Conservation (phyloP, 2,329 filamentous ascomycete genomes). For the Rosellinia necatrix region DNA sequence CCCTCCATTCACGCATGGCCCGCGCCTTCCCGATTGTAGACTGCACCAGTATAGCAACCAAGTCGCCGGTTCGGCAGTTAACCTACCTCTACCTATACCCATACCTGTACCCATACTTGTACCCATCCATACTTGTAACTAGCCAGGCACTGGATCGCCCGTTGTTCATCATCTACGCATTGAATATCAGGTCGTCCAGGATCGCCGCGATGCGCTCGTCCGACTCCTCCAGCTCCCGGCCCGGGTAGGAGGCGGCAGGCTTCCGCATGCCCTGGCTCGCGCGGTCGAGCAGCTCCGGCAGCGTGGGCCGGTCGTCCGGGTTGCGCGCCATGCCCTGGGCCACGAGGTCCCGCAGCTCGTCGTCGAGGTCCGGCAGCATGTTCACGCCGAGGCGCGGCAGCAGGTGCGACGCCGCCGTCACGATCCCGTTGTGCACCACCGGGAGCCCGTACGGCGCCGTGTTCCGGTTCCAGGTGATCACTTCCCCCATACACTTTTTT, state of each 20-base stretch:
- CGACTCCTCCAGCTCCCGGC: not conserved
- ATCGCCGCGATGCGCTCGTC: not conserved
- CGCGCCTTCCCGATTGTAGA: too few species aligned
- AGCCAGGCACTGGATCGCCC: too few species aligned
- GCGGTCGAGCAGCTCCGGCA: not conserved
- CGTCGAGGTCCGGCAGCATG: not conserved
- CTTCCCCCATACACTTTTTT: not conserved
- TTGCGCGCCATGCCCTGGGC: not conserved
- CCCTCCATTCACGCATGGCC: too few species aligned
- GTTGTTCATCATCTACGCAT: too few species aligned
- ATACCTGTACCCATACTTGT: too few species aligned
- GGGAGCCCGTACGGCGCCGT: too few species aligned
- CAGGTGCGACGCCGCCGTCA: not conserved
- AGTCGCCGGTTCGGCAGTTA: too few species aligned
- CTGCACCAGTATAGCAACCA: too few species aligned
- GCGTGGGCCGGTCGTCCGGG: not conserved
- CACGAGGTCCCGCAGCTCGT: not conserved
- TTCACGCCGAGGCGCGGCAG: not conserved
- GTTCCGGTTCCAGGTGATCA: too few species aligned
- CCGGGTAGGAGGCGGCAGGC: not conserved
- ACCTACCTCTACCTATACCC: too few species aligned
- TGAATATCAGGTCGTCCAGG: not conserved
- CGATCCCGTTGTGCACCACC: not conserved
- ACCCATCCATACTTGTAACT: too few species aligned
- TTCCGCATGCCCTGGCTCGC: not conserved